Conservation (phyloP, 1,284 basidiomycete genomes). For the Stygiomarasmius scandens region DNA sequence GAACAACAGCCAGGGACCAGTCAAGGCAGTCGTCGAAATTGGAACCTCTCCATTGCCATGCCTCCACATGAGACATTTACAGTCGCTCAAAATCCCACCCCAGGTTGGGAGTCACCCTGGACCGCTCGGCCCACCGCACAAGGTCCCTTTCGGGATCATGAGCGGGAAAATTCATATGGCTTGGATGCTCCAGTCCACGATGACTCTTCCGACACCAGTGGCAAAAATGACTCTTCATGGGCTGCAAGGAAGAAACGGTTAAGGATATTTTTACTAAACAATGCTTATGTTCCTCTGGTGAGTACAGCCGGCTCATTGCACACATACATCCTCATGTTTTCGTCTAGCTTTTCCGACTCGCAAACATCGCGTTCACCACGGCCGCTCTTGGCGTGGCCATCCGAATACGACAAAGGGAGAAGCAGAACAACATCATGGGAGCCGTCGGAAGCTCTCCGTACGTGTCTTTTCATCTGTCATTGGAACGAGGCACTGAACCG, state of each 20-base stretch:
- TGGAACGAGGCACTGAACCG: slow-evolving; percentile 15
- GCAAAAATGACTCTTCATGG: slow-evolving; percentile 40
- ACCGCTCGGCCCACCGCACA: slow-evolving; percentile 47
- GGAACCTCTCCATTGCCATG: slow-evolving; percentile 40
- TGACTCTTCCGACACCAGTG: slow-evolving; percentile 26
- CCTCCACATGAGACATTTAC: slow-evolving; percentile 51
- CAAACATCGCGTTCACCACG: slow-evolving; percentile 84
- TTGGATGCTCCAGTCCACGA: slow-evolving; percentile 33
- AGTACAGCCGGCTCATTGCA: slow-evolving; percentile 25
- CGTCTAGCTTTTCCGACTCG: slow-evolving; percentile 76
- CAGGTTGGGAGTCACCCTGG: slow-evolving; percentile 74
- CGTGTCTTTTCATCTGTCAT: slow-evolving; percentile 30
- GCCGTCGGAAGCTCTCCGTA: slow-evolving; percentile 82
- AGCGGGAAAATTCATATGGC: slow-evolving; percentile 34
- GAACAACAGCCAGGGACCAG: not conserved
- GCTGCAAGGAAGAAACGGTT: slow-evolving; percentile 54
- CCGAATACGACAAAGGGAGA: slow-evolving; percentile 68
- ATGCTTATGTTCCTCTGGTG: slow-evolving; percentile 78
- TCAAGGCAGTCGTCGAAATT: slow-evolving; percentile 22
- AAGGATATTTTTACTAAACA: slow-evolving; percentile 67
- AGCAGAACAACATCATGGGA: slow-evolving; percentile 54
- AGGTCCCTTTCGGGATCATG: slow-evolving; percentile 33
- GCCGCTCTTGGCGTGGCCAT: slow-evolving; percentile 82
- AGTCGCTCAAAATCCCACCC: slow-evolving; percentile 54
- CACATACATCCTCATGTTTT: slow-evolving; percentile 31